A percentile compares a stretch with the other conserved stretches of the same genome.
Conservation (phyloP, 106 monocot species). For the Dactylorhiza incarnata region DNA sequence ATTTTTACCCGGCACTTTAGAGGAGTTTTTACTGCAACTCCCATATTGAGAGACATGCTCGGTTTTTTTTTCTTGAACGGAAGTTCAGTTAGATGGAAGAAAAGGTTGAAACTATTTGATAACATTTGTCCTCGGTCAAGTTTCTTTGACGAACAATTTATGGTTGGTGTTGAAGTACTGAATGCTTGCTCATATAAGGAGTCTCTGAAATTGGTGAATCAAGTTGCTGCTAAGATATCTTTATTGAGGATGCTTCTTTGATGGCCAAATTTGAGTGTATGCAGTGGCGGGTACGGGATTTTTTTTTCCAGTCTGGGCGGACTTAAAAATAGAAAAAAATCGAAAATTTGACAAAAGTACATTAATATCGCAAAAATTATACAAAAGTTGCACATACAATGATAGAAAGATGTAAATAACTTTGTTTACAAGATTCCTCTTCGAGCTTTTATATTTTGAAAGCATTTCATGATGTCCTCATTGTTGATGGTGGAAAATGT, state of each 20-base stretch:
- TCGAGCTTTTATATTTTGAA: no score
- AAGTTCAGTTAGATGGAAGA: conserved; percentile 23
- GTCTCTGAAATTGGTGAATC: conserved; percentile 41
- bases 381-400: no score
- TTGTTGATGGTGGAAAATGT: no score
- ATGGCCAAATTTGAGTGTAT: no score
- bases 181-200: conserved; percentile 28
- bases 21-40: conserved; percentile 38
- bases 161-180: conserved; percentile 17
- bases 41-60: conserved; percentile 72
- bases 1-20: conserved; percentile 11
- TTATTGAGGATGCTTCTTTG: conserved; percentile 59
- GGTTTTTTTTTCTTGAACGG: conserved; percentile 21
- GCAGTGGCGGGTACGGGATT: no score
- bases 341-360: no score
- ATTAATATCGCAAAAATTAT: no score
- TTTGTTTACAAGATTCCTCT: no score
- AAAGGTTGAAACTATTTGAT: conserved; percentile 42
- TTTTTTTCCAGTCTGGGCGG: no score
- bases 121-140: conserved; percentile 29
- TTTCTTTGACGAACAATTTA: conserved; percentile 34
- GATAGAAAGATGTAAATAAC: no score
- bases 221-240: conserved; percentile 55
- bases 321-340: no score
- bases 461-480: no score